Percentiles rank a stretch among this genome's conserved stretches.
Conservation (phyloP, 2,329 filamentous ascomycete genomes). For the Aspergillus viridinutans region DNA sequence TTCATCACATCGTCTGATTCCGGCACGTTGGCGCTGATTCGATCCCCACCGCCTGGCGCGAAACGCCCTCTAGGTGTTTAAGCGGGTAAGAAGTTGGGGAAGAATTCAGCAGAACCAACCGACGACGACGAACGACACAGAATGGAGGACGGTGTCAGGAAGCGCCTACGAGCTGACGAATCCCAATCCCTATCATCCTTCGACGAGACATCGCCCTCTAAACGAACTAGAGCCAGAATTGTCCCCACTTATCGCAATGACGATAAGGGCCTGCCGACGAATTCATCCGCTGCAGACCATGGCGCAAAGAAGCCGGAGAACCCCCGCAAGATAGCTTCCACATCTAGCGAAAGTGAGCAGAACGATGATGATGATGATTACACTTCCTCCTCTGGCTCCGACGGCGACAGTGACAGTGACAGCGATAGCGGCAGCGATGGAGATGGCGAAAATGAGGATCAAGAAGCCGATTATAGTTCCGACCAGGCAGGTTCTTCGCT, state of each 20-base stretch:
- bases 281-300: background rate
- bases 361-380: constrained; percentile 18
- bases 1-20: background rate
- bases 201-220: constrained; percentile 3
- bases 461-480: constrained; percentile 1
- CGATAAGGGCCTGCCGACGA: background rate
- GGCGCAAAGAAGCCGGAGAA: constrained; percentile 1
- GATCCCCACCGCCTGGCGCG: background rate
- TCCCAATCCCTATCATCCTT: constrained; percentile 1
- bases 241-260: background rate
- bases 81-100: background rate
- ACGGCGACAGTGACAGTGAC: constrained; percentile 22
- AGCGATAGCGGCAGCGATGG: constrained; percentile 20
- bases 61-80: background rate
- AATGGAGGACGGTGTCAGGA: constrained; percentile 12
- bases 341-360: background rate
- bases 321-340: background rate
- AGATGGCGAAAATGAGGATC: constrained; percentile 14
- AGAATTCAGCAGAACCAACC: background rate
- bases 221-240: background rate
- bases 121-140: background rate
- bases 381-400: constrained; percentile 21
- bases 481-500: constrained; percentile 12
- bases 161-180: constrained; percentile 12
- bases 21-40: background rate